A percentile compares a stretch with the other conserved stretches of the same genome.
Conservation (phyloP, 495 filamentous ascomycete genomes). For the Terfezia claveryi region DNA sequence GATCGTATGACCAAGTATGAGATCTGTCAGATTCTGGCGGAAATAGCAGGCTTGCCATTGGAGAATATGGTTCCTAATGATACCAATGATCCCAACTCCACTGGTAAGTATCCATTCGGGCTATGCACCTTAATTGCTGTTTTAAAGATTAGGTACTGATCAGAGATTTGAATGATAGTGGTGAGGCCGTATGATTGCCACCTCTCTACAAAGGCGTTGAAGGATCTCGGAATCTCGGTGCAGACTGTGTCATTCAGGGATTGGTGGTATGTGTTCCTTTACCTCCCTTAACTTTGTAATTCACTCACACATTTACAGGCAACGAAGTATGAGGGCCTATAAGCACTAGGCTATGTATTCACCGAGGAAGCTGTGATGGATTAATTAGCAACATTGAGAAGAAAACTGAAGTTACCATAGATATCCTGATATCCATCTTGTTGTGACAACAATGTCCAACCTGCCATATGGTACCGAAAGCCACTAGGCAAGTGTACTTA, state of each 20-base stretch:
- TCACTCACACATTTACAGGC: neutral
- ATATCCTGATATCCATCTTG: too few relatives aligned
- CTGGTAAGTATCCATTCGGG: constrained; percentile 28
- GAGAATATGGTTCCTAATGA: constrained; percentile 48
- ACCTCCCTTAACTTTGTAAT: neutral
- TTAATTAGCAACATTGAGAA: too few relatives aligned
- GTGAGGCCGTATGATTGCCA: constrained; percentile 70
- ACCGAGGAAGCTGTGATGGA: too few relatives aligned
- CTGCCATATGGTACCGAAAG: too few relatives aligned
- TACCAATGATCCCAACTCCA: constrained; percentile 51
- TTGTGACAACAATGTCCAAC: too few relatives aligned
- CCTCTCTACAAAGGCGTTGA: constrained; percentile 52
- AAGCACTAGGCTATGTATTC: neutral
- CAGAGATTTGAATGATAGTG: constrained; percentile 1
- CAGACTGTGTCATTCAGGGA: constrained; percentile 49
- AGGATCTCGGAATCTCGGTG: constrained; percentile 56
- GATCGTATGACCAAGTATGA: constrained; percentile 71
- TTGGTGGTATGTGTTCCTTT: constrained; percentile 49
- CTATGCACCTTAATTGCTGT: neutral
- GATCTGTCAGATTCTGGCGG: constrained; percentile 59
- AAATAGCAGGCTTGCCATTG: constrained; percentile 60
- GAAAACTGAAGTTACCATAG: too few relatives aligned
- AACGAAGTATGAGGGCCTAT: neutral
- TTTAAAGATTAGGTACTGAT: constrained; percentile 1
- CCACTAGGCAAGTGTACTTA: too few relatives aligned